phyloP scores from a whole-genome alignment of 164 flowering plant species.

The Saururus chinensis region DNA sequence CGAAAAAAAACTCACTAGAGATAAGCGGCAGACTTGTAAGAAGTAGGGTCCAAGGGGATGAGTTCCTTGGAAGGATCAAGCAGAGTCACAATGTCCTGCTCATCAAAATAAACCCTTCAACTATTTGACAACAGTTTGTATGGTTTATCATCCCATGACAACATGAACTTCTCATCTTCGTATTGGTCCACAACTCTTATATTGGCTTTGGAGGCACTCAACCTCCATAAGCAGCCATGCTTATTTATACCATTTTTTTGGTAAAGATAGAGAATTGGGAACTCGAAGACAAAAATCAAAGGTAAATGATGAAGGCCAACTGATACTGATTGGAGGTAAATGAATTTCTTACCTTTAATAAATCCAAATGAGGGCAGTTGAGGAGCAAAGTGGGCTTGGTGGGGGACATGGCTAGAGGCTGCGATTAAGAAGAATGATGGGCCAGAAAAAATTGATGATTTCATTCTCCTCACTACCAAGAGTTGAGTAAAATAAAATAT shows the following conservation, averaged over 20 bases:
- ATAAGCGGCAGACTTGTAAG: conserved; percentile 70
- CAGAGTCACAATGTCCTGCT: conserved; percentile 51
- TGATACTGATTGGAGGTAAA: no score
- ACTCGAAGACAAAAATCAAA: background rate
- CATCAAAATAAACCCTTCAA: conserved; percentile 41
- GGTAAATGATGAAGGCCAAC: background rate
- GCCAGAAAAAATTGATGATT: no score
- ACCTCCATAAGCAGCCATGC: background rate
- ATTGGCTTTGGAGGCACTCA: background rate
- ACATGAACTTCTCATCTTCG: conserved; percentile 5
- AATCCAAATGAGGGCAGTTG: conserved; percentile 4
- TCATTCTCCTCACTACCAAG: no score
- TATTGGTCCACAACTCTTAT: conserved; percentile 22
- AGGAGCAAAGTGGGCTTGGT: conserved; percentile 1
- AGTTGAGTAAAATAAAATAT: no score
- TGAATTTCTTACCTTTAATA: background rate
- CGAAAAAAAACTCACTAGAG: conserved; percentile 39
- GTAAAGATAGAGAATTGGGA: background rate
- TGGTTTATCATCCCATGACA: conserved; percentile 53
- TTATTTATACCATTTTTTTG: conserved; percentile 1
- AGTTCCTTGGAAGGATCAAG: conserved; percentile 70
- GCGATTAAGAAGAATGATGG: no score
- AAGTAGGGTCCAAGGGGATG: conserved; percentile 61
- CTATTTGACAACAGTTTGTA: conserved; percentile 32
- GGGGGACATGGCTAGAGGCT: no score